Evolutionary conservation across 441 rosid species (phyloP), one percentile per base, ranked within the genome.

Genomic region (Populus hybrid): DNA sequence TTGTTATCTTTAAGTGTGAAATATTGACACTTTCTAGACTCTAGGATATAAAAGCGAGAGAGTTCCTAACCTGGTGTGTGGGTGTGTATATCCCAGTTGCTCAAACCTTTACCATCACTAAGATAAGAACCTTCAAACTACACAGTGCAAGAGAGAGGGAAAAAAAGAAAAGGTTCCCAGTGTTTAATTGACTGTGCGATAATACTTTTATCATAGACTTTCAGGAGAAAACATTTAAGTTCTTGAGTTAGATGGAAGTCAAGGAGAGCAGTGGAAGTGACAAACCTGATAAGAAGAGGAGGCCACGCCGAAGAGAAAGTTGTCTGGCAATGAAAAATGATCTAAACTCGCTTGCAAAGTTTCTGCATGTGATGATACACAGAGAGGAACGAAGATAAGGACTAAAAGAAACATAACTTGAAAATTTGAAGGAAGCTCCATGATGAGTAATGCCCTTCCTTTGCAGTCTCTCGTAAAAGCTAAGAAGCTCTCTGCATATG

Each of bases 81-180:
- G 14, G 78, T 46, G 69, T 78, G 79, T 67, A 80, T 81, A 84
- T 89, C 92, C 92, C 90, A 87, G 70, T 87, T 89, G 79, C 81
- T 84, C 73, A 89, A 24, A 36, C 87, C 86, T 84, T 89, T 89
- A 57, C 90, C 90, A 81, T 85, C 88, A 50, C 78, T 77, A 72
- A 86, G 73, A 77, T 76, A 89, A 18, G 87, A 89, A 5, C 57
- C 57, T 14, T 46, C 57, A 46, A 46, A 46, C 57, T 46, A 46
- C 57, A 14, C 19, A 46, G 57, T 46, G 18, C 57, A 46, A 46
- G 19, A 46, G 18, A 42, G 19, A 14, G 12, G 19, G 0, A 14
- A 5, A 12, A 12, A 28, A 28, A 28, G 2, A 1, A 66, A 46
- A 46, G 18, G 4, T 46, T 46, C 50, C 12, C 50, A 10, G 50